Conservation (phyloP, 2,329 filamentous ascomycete species). For the Fusarium burgessii region DNA sequence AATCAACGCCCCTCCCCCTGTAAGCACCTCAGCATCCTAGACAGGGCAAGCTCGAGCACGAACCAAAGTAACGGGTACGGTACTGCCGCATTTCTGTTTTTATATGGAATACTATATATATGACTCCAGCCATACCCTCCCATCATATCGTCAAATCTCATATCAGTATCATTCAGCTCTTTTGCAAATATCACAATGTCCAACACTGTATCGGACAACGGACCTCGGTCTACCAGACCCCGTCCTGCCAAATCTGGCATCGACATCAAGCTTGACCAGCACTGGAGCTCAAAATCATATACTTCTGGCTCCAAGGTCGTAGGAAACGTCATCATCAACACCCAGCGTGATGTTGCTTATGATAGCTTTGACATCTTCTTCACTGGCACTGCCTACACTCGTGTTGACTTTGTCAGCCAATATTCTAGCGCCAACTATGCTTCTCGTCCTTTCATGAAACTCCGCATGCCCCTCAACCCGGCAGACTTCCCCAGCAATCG, state of each 20-base stretch:
- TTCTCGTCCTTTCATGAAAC: constrained; percentile 66
- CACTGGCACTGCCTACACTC: constrained; percentile 63
- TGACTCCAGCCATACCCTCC: constrained; percentile 33
- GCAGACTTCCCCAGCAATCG: constrained; percentile 60
- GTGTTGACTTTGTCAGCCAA: constrained; percentile 63
- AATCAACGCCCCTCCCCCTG: constrained; percentile 34
- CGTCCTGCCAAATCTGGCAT: constrained; percentile 53
- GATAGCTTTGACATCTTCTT: constrained; percentile 66
- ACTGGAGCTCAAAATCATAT: constrained; percentile 68
- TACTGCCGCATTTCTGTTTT: constrained; percentile 27
- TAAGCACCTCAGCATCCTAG: constrained; percentile 36
- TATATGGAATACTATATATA: constrained; percentile 44
- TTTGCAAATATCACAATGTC: constrained; percentile 42
- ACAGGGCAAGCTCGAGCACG: constrained; percentile 35
- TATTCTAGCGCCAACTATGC: constrained; percentile 61
- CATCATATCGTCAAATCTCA: constrained; percentile 25
- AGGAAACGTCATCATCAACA: constrained; percentile 61
- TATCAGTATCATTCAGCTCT: constrained; percentile 35
- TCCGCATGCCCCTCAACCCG: constrained; percentile 65
- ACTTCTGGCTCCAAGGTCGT: constrained; percentile 64
- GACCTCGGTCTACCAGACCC: constrained; percentile 35
- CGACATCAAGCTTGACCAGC: constrained; percentile 63
- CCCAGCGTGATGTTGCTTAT: constrained; percentile 61
- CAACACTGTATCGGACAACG: constrained; percentile 41
- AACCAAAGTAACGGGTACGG: constrained; percentile 43